Evolutionary conservation across 352 stramenopile species (phyloP).

Genomic region (Poterioochromonas sp.): DNA sequence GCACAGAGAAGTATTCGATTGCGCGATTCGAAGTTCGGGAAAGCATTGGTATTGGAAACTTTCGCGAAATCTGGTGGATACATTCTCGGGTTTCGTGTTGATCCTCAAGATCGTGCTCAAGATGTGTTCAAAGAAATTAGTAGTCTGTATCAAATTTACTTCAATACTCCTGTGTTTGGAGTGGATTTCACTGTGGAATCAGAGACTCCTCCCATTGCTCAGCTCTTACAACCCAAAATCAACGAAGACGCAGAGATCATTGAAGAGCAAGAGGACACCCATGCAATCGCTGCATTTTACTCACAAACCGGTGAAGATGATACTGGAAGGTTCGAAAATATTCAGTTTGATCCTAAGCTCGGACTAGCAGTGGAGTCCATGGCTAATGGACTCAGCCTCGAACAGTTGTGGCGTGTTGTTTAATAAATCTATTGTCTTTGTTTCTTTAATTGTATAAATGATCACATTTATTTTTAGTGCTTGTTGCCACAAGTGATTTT

Average conservation of each 20-base stretch:
- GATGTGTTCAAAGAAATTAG: slow-evolving; percentile 61
- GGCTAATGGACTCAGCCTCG: slow-evolving; percentile 56
- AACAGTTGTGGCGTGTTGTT: slow-evolving; percentile 43
- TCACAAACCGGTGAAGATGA: slow-evolving; percentile 46
- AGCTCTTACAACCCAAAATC: slow-evolving; percentile 55
- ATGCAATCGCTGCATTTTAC: slow-evolving; percentile 76
- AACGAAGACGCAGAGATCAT: slow-evolving; percentile 76
- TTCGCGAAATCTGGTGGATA: slow-evolving; percentile 61
- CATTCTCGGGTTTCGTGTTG: slow-evolving; percentile 74
- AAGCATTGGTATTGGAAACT: slow-evolving; percentile 76
- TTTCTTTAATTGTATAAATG: no score
- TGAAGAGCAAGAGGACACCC: slow-evolving; percentile 66
- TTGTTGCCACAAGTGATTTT: no score
- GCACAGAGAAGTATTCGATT: slow-evolving; percentile 55
- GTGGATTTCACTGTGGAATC: slow-evolving; percentile 71
- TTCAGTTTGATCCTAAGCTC: slow-evolving; percentile 63
- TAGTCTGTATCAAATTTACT: slow-evolving; percentile 54
- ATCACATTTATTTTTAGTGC: no score
- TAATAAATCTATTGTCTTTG: no score
- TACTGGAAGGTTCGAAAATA: background rate
- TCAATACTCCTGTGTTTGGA: slow-evolving; percentile 71
- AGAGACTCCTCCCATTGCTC: slow-evolving; percentile 51
- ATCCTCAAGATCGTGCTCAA: slow-evolving; percentile 66
- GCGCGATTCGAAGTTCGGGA: slow-evolving; percentile 75
- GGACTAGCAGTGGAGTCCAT: slow-evolving; percentile 71